Conservation (phyloP, 495 filamentous ascomycete species). For the Mycothermus thermophilus region DNA sequence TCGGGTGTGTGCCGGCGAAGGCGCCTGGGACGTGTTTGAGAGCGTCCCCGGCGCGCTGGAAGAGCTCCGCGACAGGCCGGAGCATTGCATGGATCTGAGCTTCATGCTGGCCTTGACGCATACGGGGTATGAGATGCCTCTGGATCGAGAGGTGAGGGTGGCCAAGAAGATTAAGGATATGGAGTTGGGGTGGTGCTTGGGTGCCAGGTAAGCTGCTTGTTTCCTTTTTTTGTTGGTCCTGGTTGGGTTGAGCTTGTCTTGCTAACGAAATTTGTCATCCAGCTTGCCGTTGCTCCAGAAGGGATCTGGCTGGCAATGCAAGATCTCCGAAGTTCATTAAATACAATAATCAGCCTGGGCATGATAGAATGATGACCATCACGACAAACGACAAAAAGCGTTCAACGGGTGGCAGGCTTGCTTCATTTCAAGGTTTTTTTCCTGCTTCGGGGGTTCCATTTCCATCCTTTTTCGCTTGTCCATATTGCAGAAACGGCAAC, state of each 20-base stretch:
- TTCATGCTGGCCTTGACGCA: slow-evolving; percentile 89
- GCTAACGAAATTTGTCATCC: slow-evolving; percentile 32
- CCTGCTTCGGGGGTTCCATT: too few relatives aligned
- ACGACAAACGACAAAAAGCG: too few relatives aligned
- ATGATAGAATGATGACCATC: too few relatives aligned
- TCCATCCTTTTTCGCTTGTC: too few relatives aligned
- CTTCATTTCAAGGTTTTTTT: too few relatives aligned
- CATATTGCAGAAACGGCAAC: too few relatives aligned
- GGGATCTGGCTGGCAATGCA: slow-evolving; percentile 37
- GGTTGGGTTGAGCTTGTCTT: neutral
- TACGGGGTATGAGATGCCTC: slow-evolving; percentile 95
- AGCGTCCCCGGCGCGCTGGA: slow-evolving; percentile 56
- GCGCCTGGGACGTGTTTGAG: slow-evolving; percentile 64
- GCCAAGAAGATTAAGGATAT: slow-evolving; percentile 97
- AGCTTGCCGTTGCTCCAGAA: slow-evolving; percentile 34
- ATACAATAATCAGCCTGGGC: too few relatives aligned
- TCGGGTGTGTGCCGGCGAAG: slow-evolving; percentile 70
- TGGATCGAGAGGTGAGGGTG: slow-evolving; percentile 89
- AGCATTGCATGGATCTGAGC: slow-evolving; percentile 87
- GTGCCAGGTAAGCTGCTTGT: slow-evolving; percentile 59
- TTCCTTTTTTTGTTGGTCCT: neutral
- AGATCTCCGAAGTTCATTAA: slow-evolving; percentile 31
- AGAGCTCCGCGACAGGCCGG: slow-evolving; percentile 65
- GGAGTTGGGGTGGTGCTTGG: slow-evolving; percentile 95
- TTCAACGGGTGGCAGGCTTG: too few relatives aligned